Base-by-base conservation (phyloP, 441 rosid species). In the Manihot esculenta region DNA sequence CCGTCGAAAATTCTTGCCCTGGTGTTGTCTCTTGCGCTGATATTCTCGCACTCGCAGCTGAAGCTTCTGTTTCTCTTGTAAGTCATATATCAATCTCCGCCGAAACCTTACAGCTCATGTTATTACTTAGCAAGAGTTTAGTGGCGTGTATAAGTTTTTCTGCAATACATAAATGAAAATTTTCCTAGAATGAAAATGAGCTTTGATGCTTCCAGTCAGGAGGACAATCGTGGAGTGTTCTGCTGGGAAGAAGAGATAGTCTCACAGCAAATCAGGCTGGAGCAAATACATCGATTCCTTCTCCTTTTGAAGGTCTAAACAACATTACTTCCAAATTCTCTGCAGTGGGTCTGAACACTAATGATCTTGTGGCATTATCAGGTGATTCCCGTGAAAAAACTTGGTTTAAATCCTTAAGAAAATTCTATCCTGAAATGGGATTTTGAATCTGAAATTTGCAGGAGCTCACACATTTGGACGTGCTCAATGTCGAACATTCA, bases 21-120 rank as follows among this genome's bases (percentile, higher is more conserved):
- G 96, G 94, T 13, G 79, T 90, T 51, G 97, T 92, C 21, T 90
- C 97, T 1, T 92, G 96, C 59, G 90, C 93, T 11, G 93, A 92
- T 73, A 87, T 92, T 59, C 84, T 88, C 10, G 82, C 96, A 10
- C 78, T 92, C 11, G 90, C 94, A 8, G 80, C 93, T 10, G 88
- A 87, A 66, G 85, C 89, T 55, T 64, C 91, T 20, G 94, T 92
- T 35, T 72, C 79, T 66, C 57, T 81, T 82, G 96, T 88, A 85
- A 67, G 33, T 65, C 13, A 23, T 4, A 1, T 60, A 14, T 44
- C 66, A 53, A 21, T 1, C 21, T 21, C 23, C 10, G 7, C 4
- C 41, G 5, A 35, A 2, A 35, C 7, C n/a, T 18, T 33, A 1
- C 3, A 10, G 11, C 21, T 21, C 11, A 6, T 18, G n/a, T 49